Evolutionary conservation across 768 basidiomycete species (phyloP), one percentile per base, ranked within the genome.

Genomic region (Lentinula lateritia): DNA sequence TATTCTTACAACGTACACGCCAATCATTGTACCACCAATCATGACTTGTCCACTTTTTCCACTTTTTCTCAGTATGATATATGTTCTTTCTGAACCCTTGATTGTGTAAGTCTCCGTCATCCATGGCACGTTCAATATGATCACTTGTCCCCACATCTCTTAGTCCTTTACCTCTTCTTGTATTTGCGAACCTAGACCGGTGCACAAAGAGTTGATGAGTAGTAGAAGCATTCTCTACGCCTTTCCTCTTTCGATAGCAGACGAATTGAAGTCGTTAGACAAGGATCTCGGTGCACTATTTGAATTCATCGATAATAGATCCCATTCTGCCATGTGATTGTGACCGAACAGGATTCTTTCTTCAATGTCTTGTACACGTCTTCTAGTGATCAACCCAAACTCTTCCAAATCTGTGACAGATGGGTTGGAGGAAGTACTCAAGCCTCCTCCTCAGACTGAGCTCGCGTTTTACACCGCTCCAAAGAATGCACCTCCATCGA

Each of bases 341-440:
- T n/a, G 15, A 45, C 43, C 0, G 15, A 52, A 32, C 50, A 35
- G 16, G n/a, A 34, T 32, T 32, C 12, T 50, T 16, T n/a, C 20
- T 16, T 28, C 20, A 34, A 52, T 52, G 50, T 9, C 50, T n/a
- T 36, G 5, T 7, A 52, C 8, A n/a, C 55, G 41, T 43, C 55
- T 75, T 35, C 70, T 78, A 20, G 65, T 75, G 15, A 75, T 76
- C 65, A 76, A 76, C 65, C 75, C 75, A 48, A 76, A 76, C 61
- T 75, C 74, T 18, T 71, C 75, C 5, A 39, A 63, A 45, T 73
- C 74, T 5, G 70, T 77, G 18, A 76, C 76, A 13, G 56, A 68
- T 7, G 75, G 74, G 16, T 67, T 76, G 20, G 38, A 60, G 50
- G 62, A 67, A 46, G 61, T 60, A 8, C 66, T 76, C 23, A 15